phyloP scores from a whole-genome alignment of 1,284 basidiomycete species.

The Cutaneotrichosporon sp. region DNA sequence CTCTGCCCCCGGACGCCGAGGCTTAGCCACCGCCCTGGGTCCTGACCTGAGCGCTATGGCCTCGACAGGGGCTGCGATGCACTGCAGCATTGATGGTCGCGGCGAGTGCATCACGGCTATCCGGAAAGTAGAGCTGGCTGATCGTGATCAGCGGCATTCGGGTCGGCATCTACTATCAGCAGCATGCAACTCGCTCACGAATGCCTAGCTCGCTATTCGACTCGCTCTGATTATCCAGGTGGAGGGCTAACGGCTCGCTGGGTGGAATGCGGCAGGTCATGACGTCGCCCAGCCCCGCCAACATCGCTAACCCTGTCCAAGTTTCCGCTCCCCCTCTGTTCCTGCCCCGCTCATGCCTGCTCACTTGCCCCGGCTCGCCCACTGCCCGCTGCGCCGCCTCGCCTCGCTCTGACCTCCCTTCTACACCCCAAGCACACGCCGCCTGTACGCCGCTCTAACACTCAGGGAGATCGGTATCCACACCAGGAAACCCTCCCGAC shows the following conservation, averaged over 20 bases:
- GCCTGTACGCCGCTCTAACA: not conserved
- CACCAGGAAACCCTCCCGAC: not conserved
- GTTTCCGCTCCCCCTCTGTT: too few relatives aligned
- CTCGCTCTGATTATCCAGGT: not conserved
- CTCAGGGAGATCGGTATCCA: conserved; percentile 2
- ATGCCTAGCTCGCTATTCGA: conserved; percentile 4
- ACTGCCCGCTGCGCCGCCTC: not conserved
- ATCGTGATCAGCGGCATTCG: not conserved
- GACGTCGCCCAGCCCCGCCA: conserved; percentile 8
- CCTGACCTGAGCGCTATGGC: too few relatives aligned
- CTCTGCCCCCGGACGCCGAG: too few relatives aligned
- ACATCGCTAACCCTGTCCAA: conserved; percentile 7
- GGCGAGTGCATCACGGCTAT: too few relatives aligned
- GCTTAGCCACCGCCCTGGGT: too few relatives aligned
- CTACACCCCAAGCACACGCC: not conserved
- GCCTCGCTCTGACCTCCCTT: not conserved
- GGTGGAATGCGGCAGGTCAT: not conserved
- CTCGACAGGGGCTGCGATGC: too few relatives aligned
- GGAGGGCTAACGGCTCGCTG: not conserved
- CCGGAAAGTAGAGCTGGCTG: not conserved
- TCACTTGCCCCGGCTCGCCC: too few relatives aligned
- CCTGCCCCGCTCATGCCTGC: too few relatives aligned
- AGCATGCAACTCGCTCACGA: not conserved
- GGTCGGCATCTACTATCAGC: conserved; percentile 2
- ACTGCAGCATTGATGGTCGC: too few relatives aligned